phyloP scores from a whole-genome alignment of 306 rosid species.

The Cicer cuneatum region DNA sequence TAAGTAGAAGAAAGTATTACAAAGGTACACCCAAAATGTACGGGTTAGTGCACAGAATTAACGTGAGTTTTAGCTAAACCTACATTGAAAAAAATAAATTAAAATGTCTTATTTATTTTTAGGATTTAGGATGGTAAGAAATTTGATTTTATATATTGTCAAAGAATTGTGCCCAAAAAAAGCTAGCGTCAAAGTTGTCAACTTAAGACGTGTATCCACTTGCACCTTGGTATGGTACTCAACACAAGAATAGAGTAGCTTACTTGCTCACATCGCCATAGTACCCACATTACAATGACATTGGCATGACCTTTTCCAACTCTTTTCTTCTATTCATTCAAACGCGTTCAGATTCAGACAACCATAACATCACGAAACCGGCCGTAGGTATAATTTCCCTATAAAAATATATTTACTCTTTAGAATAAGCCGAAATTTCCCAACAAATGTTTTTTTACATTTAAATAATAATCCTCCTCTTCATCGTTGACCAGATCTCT shows the following conservation, averaged over 20 bases:
- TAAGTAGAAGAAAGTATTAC: too few species aligned
- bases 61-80: too few species aligned
- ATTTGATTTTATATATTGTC: too few species aligned
- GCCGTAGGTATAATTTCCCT: slow-evolving; percentile 43
- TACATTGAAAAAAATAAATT: too few species aligned
- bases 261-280: slow-evolving; percentile 31
- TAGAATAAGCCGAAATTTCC: slow-evolving; percentile 46
- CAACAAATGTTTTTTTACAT: slow-evolving; percentile 2
- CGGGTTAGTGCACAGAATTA: too few species aligned
- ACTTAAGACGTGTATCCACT: slow-evolving; percentile 18
- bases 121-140: too few species aligned
- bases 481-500: slow-evolving; percentile 56
- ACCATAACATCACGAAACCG: slow-evolving; percentile 63
- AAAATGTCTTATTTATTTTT: too few species aligned
- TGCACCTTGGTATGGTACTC: neutral
- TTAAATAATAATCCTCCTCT: slow-evolving; percentile 23
- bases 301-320: slow-evolving; percentile 52
- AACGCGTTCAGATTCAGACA: slow-evolving; percentile 63
- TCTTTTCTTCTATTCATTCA: neutral
- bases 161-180: too few species aligned
- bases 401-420: neutral
- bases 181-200: slow-evolving; percentile 23
- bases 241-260: neutral
- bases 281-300: slow-evolving; percentile 30
- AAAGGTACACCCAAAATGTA: too few species aligned